These are phyloP conservation scores for Pseudocercospora crystallina DNA, from an alignment of 2,329 filamentous ascomycete species.

Conservation along the genomic window DNA sequence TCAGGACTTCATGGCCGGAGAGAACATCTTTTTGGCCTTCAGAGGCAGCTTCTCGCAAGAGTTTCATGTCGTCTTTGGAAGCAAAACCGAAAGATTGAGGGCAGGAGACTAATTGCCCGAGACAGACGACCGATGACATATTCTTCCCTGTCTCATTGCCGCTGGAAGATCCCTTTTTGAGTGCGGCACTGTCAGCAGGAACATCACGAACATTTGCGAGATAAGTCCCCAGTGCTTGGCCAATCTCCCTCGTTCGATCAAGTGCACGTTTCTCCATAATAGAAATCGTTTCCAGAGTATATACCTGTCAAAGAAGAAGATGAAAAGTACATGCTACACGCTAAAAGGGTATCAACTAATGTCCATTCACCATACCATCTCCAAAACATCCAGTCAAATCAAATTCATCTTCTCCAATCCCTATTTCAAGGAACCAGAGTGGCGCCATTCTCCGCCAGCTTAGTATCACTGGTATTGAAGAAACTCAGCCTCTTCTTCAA, in stretches of 20 bases:
- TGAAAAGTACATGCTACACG: too few species aligned
- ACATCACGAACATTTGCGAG: conserved; percentile 20
- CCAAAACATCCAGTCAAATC: too few species aligned
- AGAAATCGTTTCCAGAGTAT: too few species aligned
- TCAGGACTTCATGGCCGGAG: conserved; percentile 14
- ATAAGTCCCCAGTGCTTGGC: conserved; percentile 10
- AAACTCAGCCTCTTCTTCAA: conserved; percentile 78
- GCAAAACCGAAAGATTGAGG: conserved; percentile 1
- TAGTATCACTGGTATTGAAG: conserved; percentile 67
- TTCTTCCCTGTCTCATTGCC: conserved; percentile 10
- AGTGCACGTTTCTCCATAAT: background rate
- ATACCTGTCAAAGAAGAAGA: too few species aligned
- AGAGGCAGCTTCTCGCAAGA: conserved; percentile 12
- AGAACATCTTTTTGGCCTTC: conserved; percentile 12
- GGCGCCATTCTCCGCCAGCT: background rate
- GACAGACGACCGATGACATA: conserved; percentile 13
- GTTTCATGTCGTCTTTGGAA: conserved; percentile 6
- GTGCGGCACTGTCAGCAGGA: background rate
- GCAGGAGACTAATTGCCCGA: background rate
- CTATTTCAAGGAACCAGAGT: background rate
- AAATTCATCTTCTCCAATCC: background rate
- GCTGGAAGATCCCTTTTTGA: conserved; percentile 1
- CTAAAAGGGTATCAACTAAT: too few species aligned
- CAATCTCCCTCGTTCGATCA: conserved; percentile 1
- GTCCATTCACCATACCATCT: too few species aligned